Conservation (phyloP, 441 rosid genomes). For the Pelargonium citronellum region DNA sequence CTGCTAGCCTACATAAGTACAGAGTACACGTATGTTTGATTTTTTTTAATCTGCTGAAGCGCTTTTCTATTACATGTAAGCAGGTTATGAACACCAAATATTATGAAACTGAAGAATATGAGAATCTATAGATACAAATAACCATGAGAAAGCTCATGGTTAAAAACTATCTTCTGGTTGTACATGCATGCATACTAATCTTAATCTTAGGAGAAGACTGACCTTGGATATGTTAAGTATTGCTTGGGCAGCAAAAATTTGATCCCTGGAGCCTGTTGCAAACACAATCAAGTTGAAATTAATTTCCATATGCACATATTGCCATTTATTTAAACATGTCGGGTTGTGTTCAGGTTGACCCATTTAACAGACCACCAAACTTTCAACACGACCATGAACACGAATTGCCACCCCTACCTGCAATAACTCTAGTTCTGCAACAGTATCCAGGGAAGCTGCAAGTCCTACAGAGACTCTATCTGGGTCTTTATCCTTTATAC, state of each 20-base stretch:
- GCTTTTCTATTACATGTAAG: neutral
- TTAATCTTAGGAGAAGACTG: conserved; percentile 20
- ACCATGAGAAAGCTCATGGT: neutral
- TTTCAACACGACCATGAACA: neutral
- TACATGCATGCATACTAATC: neutral
- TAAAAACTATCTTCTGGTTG: neutral
- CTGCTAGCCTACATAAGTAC: conserved; percentile 54
- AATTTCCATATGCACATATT: conserved; percentile 15
- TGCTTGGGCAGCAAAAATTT: conserved; percentile 84
- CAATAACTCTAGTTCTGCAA: conserved; percentile 84
- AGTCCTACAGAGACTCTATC: conserved; percentile 85
- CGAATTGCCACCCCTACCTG: conserved; percentile 42
- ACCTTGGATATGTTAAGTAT: conserved; percentile 87
- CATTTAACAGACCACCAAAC: neutral
- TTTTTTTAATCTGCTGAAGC: neutral
- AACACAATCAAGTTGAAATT: conserved; percentile 22
- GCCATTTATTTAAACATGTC: neutral
- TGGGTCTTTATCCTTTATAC: conserved; percentile 81
- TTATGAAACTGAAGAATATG: neutral
- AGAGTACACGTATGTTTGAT: neutral
- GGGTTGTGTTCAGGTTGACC: neutral
- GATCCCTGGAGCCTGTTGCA: conserved; percentile 81
- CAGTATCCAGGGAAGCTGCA: conserved; percentile 69
- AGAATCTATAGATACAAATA: neutral
- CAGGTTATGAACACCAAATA: neutral